These are phyloP conservation scores for Penicillium robsamsonii DNA, from an alignment of 495 filamentous ascomycete species.

Conservation along the genomic window DNA sequence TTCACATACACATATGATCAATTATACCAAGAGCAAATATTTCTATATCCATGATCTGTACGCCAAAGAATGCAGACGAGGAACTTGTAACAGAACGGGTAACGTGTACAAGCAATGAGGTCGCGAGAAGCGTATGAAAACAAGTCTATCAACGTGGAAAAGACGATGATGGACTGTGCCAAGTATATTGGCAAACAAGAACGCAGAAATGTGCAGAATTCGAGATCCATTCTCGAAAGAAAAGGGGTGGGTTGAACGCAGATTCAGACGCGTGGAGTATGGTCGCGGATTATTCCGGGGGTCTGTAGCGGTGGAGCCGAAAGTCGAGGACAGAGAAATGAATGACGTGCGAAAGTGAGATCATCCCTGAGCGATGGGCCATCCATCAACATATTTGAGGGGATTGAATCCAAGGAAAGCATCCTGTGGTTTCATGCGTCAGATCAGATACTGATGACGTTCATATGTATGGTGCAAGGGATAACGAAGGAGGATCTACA, in stretches of 20 bases:
- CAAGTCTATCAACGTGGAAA: background rate
- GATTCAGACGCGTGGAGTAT: background rate
- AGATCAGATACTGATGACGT: conserved; percentile 15
- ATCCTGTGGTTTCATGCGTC: conserved; percentile 28
- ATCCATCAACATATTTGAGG: conserved; percentile 43
- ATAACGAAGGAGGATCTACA: conserved; percentile 24
- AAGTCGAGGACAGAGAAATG: background rate
- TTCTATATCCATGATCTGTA: background rate
- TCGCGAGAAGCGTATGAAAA: background rate
- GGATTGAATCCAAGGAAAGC: conserved; percentile 45
- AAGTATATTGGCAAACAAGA: background rate
- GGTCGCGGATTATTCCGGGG: background rate
- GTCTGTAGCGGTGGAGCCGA: background rate
- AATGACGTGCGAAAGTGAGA: conserved; percentile 3
- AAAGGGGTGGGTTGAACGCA: background rate
- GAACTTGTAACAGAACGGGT: background rate
- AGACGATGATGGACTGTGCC: background rate
- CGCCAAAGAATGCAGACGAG: conserved; percentile 5
- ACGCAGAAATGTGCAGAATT: background rate
- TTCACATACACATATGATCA: background rate
- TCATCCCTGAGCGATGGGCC: conserved; percentile 38
- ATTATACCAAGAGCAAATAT: background rate
- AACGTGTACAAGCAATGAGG: background rate
- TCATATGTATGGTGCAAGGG: conserved; percentile 1
- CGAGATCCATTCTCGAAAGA: background rate